Evolutionary conservation across 805 yeast species (phyloP), one percentile per base, ranked within the genome.

Genomic region (Candida boleticola): DNA sequence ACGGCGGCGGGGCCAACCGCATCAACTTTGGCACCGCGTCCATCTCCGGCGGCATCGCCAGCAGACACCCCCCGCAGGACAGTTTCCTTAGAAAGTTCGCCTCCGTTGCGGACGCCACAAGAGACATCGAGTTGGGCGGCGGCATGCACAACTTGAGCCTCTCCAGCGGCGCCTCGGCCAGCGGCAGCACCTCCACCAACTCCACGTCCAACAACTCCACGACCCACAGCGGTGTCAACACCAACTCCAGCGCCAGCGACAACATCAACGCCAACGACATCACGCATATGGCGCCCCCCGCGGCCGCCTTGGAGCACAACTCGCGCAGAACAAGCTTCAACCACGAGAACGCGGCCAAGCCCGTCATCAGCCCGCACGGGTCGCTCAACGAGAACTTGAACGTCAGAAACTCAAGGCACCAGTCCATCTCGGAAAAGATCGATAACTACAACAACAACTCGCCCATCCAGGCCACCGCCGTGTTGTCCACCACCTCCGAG

Each of bases 101-200:
- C 5, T 66, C 79, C 2, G 83, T 82, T 14, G 83, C 85, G 5
- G 87, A 82, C 43, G 83, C 84, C 37, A 82, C 89, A 0, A 68
- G 84, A 52, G 89, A 82, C 49, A 68, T 81, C 35, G 87, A 82
- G 50, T 50, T 73, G 11, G 54, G 74, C 17, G 66, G 67, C 40
- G 74, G 72, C 10, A 53, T 77, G 41, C 71, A 73, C n/a, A 57
- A 68, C 5, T 41, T 69, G 21, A 58, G 70, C 7, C 51, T 68
- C 30, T 37, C 21, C 6, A 13, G 14, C 5, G 25, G 17, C 17
- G 21, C 23, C 37, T 26, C 27, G 19, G 25, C 36, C 25, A 33
- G 16, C 3, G 32, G 32, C 32, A 10, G 16, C 34, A n/a, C 9
- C 29, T 13, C 41, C 20, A n/a, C 36, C 25, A 21, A 36, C 9